Conservation (phyloP, 1,284 basidiomycete species). For the Tranzscheliella williamsii region DNA sequence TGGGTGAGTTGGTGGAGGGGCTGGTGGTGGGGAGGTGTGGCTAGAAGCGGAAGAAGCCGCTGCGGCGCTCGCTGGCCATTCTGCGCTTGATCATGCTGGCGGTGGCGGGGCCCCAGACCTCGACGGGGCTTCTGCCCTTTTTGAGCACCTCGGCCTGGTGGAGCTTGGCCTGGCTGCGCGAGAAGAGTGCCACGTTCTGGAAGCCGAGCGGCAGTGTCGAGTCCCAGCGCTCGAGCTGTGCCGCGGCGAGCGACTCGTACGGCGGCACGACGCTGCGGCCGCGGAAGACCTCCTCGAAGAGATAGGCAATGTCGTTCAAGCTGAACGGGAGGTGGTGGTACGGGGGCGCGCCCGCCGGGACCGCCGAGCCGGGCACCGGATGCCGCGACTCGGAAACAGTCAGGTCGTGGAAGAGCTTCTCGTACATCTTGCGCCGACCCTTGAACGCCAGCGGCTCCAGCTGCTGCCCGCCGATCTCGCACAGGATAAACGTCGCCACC, state of each 20-base stretch:
- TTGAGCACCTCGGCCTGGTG: conserved; percentile 52
- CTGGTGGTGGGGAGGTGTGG: no score
- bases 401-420: conserved; percentile 42
- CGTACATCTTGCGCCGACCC: conserved; percentile 51
- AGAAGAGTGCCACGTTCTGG: conserved; percentile 54
- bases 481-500: conserved; percentile 56
- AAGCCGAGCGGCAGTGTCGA: conserved; percentile 50
- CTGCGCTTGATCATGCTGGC: conserved; percentile 42
- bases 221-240: conserved; percentile 54
- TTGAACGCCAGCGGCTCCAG: conserved; percentile 56
- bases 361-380: conserved; percentile 10
- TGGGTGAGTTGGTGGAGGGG: no score
- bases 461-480: conserved; percentile 52
- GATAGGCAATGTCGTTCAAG: conserved; percentile 53
- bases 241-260: conserved; percentile 31
- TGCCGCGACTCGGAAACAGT: conserved; percentile 27
- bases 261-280: conserved; percentile 54
- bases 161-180: conserved; percentile 43
- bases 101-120: conserved; percentile 54
- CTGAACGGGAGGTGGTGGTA: conserved; percentile 43
- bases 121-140: conserved; percentile 40
- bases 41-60: conserved; percentile 37
- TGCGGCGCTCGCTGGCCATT: conserved; percentile 47
- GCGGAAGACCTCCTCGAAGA: conserved; percentile 57
- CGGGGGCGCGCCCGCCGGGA: neutral